phyloP scores from a whole-genome alignment of 2,329 filamentous ascomycete species.

The Fusarium veterinarium region DNA sequence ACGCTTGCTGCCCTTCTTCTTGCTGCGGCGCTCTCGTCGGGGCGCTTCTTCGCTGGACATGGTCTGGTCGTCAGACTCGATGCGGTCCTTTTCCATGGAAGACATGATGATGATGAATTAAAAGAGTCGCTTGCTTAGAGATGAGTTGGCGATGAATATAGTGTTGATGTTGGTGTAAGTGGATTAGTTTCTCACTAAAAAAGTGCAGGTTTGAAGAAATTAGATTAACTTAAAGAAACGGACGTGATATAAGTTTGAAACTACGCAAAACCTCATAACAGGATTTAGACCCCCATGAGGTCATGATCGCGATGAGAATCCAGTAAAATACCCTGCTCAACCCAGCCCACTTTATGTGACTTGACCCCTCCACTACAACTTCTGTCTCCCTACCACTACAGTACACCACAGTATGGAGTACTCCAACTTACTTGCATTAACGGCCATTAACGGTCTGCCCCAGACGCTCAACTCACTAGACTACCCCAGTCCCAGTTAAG shows the following conservation, averaged over 20 bases:
- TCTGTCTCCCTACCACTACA: no score
- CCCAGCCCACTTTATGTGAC: conserved; percentile 11
- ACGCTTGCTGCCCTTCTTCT: conserved; percentile 48
- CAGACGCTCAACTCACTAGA: background rate
- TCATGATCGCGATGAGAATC: conserved; percentile 42
- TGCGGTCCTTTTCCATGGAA: conserved; percentile 45
- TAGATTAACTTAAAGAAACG: conserved; percentile 13
- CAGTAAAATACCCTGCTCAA: conserved; percentile 18
- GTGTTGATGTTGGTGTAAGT: background rate
- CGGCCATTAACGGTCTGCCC: conserved; percentile 3
- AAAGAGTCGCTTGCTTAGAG: conserved; percentile 2
- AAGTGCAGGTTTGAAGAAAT: conserved; percentile 17
- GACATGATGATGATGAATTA: conserved; percentile 33
- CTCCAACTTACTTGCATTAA: background rate
- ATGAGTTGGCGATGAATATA: background rate
- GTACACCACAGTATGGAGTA: no score
- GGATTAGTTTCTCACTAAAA: conserved; percentile 22
- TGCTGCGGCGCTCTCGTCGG: conserved; percentile 41
- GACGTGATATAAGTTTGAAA: conserved; percentile 41
- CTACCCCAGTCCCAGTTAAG: background rate
- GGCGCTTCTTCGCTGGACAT: conserved; percentile 41
- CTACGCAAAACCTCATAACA: conserved; percentile 38
- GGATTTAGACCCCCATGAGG: conserved; percentile 47
- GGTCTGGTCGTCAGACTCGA: conserved; percentile 43
- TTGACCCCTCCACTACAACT: conserved; percentile 15